Evolutionary conservation across 2,329 filamentous ascomycete species (phyloP).

Genomic region (Talaromyces sp.): DNA sequence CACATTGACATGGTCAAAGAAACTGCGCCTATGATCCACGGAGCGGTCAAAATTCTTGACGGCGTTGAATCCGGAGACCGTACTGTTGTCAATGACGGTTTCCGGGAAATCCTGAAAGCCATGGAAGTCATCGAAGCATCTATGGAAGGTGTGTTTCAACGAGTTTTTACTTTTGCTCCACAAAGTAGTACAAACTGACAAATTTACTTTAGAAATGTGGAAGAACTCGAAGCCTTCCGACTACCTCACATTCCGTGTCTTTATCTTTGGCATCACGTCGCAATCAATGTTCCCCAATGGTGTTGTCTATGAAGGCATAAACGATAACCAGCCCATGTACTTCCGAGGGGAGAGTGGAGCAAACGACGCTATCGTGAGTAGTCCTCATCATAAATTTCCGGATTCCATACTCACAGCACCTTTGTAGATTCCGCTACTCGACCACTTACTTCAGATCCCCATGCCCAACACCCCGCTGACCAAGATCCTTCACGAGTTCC

Average conservation of each 20-base stretch:
- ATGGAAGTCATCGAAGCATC: slow-evolving; percentile 67
- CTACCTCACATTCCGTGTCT: slow-evolving; percentile 88
- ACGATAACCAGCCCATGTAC: slow-evolving; percentile 61
- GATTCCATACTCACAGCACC: neutral
- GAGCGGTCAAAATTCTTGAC: slow-evolving; percentile 62
- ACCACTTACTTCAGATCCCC: slow-evolving; percentile 76
- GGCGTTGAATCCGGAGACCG: slow-evolving; percentile 47
- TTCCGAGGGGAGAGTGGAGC: slow-evolving; percentile 92
- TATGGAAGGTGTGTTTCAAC: slow-evolving; percentile 72
- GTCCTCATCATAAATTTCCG: neutral
- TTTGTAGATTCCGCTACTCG: slow-evolving; percentile 68
- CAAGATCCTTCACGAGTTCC: slow-evolving; percentile 80
- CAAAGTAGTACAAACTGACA: neutral
- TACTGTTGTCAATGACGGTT: slow-evolving; percentile 57
- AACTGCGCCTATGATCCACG: slow-evolving; percentile 69
- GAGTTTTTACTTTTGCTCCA: no score
- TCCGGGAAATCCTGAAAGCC: slow-evolving; percentile 56
- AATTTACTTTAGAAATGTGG: slow-evolving; percentile 65
- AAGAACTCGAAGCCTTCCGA: slow-evolving; percentile 72
- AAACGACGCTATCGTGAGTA: slow-evolving; percentile 76
- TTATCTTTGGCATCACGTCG: slow-evolving; percentile 92
- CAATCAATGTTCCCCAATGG: slow-evolving; percentile 93
- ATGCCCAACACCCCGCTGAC: slow-evolving; percentile 90
- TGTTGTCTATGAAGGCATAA: slow-evolving; percentile 81
- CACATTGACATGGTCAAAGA: slow-evolving; percentile 94